Percentiles rank a stretch among this genome's conserved stretches.
Evolutionary conservation across 176 grass and related monocot species (phyloP).

Genomic region (Eleusine indica): DNA sequence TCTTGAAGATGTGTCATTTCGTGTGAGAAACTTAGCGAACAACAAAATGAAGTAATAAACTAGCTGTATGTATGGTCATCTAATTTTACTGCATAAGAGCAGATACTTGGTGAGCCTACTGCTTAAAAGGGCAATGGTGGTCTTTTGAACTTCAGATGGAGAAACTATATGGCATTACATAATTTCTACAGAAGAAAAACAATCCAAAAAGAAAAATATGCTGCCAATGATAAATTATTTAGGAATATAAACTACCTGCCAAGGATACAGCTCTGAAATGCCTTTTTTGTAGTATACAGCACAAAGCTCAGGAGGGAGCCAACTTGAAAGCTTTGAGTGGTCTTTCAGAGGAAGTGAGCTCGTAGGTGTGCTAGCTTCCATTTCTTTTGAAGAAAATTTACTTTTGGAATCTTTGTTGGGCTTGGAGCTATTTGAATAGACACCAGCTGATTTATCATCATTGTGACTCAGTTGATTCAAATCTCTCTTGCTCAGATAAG

Average conservation of each 20-base stretch:
- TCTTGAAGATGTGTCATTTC: background rate
- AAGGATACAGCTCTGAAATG: slow-evolving; percentile 82
- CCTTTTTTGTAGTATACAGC: slow-evolving; percentile 84
- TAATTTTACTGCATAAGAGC: slow-evolving; percentile 17
- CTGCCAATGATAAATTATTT: slow-evolving; percentile 15
- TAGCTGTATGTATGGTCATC: slow-evolving; percentile 14
- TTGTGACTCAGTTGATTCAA: slow-evolving; percentile 15
- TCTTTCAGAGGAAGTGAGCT: slow-evolving; percentile 67
- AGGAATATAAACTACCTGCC: slow-evolving; percentile 67
- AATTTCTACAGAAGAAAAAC: slow-evolving; percentile 11
- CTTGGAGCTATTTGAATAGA: slow-evolving; percentile 33
- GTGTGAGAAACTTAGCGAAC: background rate
- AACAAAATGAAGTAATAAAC: slow-evolving; percentile 11
- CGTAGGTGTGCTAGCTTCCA: slow-evolving; percentile 57
- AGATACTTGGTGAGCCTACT: slow-evolving; percentile 7
- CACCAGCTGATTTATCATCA: slow-evolving; percentile 25
- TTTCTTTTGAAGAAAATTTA: slow-evolving; percentile 46
- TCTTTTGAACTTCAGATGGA: slow-evolving; percentile 5
- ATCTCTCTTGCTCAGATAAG: slow-evolving; percentile 23
- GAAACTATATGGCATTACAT: slow-evolving; percentile 19
- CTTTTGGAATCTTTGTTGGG: slow-evolving; percentile 38
- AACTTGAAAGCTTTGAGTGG: slow-evolving; percentile 71
- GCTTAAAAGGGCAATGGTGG: slow-evolving; percentile 22
- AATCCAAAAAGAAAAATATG: background rate
- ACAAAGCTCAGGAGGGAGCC: slow-evolving; percentile 82